These are phyloP conservation scores for Xylaria sp. DNA, from an alignment of 495 filamentous ascomycete species.

Conservation along the genomic window DNA sequence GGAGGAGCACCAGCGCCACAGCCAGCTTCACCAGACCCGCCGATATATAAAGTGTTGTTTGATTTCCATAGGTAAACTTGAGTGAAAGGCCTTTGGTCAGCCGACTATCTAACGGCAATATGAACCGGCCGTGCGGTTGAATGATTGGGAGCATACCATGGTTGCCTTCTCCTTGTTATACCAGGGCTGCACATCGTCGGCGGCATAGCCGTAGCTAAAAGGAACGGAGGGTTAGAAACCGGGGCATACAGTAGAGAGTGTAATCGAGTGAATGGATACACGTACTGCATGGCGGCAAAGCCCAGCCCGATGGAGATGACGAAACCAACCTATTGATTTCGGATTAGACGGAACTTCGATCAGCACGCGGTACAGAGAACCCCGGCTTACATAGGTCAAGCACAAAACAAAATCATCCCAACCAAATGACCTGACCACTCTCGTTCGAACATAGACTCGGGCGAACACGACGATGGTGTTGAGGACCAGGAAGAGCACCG, in stretches of 20 bases:
- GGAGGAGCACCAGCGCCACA: constrained; percentile 40
- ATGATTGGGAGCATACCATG: constrained; percentile 26
- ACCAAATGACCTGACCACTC: constrained; percentile 35
- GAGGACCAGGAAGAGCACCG: constrained; percentile 35
- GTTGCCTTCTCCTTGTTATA: constrained; percentile 32
- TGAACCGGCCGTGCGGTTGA: background rate
- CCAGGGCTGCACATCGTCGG: constrained; percentile 33
- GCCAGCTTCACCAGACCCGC: constrained; percentile 40
- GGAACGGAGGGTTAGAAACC: background rate
- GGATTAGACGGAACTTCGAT: background rate
- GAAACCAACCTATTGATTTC: constrained; percentile 32
- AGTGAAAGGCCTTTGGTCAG: constrained; percentile 8
- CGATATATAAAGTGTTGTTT: constrained; percentile 39
- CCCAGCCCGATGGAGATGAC: constrained; percentile 37
- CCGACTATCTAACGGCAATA: background rate
- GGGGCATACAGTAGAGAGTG: background rate
- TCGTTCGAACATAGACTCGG: constrained; percentile 38
- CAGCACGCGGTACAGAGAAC: background rate
- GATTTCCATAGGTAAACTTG: constrained; percentile 40
- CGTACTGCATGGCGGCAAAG: constrained; percentile 36
- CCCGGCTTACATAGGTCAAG: constrained; percentile 35
- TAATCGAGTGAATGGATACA: background rate
- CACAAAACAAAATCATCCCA: constrained; percentile 39
- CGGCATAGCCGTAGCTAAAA: constrained; percentile 38
- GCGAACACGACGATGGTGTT: constrained; percentile 32